Conservation (phyloP, 768 basidiomycete species). For the Macrolepiota albuminosa region DNA sequence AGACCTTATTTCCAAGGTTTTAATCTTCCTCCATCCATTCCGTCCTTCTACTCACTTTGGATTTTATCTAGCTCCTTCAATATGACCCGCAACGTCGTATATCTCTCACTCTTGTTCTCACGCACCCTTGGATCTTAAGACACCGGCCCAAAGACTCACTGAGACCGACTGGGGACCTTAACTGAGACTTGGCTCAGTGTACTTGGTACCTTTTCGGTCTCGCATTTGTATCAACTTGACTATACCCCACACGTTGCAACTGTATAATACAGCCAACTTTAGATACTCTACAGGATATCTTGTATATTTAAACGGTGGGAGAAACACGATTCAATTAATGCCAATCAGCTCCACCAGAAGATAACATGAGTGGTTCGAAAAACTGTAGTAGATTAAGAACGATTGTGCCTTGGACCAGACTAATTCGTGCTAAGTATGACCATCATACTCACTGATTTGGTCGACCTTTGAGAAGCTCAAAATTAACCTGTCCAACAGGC, state of each 20-base stretch:
- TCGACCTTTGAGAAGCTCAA: too few species aligned
- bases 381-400: too few species aligned
- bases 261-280: background rate
- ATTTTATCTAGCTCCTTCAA: constrained; percentile 68
- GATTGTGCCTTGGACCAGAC: too few species aligned
- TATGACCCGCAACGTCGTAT: constrained; percentile 77
- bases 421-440: too few species aligned
- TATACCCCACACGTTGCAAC: background rate
- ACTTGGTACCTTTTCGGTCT: background rate
- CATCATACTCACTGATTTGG: too few species aligned
- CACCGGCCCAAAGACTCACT: constrained; percentile 47
- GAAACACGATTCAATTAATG: background rate
- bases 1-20: constrained; percentile 58
- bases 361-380: background rate
- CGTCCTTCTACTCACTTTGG: background rate
- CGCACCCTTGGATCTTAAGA: constrained; percentile 84
- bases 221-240: background rate
- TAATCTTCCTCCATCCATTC: constrained; percentile 13
- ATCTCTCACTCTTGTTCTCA: constrained; percentile 65
- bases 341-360: background rate
- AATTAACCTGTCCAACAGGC: background rate
- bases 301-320: background rate
- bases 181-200: background rate
- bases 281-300: background rate
- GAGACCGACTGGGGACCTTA: constrained; percentile 16